Conservation (phyloP, 306 rosid species). For the Rosa rugosa region DNA sequence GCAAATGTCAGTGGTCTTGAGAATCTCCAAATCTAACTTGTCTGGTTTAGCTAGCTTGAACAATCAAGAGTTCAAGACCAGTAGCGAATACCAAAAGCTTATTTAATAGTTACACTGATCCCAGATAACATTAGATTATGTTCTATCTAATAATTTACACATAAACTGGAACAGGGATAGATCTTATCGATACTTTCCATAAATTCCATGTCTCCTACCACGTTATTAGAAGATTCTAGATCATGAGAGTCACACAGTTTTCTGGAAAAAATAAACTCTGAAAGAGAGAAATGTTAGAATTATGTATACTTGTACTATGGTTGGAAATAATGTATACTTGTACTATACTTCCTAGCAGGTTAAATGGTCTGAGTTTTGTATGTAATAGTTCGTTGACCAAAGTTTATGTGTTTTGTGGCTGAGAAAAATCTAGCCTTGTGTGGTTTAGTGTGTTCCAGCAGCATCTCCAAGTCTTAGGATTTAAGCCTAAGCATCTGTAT, state of each 20-base stretch:
- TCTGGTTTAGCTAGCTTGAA: background rate
- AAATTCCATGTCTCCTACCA: constrained; percentile 6
- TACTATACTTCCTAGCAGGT: too few species aligned
- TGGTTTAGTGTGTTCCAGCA: too few species aligned
- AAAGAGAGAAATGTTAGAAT: background rate
- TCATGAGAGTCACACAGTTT: background rate
- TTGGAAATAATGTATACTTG: too few species aligned
- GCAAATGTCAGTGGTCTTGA: background rate
- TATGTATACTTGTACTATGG: too few species aligned
- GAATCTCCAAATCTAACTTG: background rate
- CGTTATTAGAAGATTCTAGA: background rate
- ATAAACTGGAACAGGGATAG: background rate
- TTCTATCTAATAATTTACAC: background rate
- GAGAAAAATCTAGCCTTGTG: too few species aligned
- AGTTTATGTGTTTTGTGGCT: too few species aligned
- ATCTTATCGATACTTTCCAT: background rate
- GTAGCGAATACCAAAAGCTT: background rate
- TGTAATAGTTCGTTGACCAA: too few species aligned
- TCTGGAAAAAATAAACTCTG: background rate
- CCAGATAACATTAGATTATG: background rate
- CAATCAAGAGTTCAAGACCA: background rate
- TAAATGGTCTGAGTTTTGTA: too few species aligned
- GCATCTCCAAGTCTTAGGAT: too few species aligned
- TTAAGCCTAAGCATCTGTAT: too few species aligned
- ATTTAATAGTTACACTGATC: background rate